Base-by-base conservation (phyloP, 2,329 filamentous ascomycete genomes). In the Fusarium stilboides region DNA sequence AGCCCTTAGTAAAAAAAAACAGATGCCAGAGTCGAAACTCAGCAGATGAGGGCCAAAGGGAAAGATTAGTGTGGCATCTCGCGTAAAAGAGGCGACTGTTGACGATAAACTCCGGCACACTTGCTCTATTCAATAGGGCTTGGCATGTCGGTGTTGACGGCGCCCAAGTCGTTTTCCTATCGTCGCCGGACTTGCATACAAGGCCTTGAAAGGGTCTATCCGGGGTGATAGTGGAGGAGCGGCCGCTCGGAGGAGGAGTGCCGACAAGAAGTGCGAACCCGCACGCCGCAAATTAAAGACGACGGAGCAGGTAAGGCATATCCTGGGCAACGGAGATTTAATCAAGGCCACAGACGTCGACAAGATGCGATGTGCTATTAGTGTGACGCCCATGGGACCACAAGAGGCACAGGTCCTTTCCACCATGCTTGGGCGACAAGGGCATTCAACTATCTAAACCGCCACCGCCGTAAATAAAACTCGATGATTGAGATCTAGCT, bases 261-360 rank as follows among this genome's bases (percentile, higher is more conserved):
- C 49, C 52, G 53, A 37, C 26, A 49, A 45, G 44, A 53, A 55
- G 43, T 22, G 39, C 43, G 47, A 68, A 42, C 46, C 36, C 62
- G 37, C 34, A 54, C 24, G 46, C 43, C 31, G 56, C 19, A 51
- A 54, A 68, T 36, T 62, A 43, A 37, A 51, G 43, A 62, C 43
- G 60, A 39, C 45, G 31, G 36, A 40, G 39, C 28, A 43, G 37
- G 36, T 24, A 42, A 28, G 55, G 50, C 26, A 26, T 36, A 64
- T 44, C 42, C 62, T 33, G 43, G 60, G 40, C 46, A 26, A 47
- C 66, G 66, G 66, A 70, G 49, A 69, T 69, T 69, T 69, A 62
- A 56, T 57, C 37, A 67, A 33, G 49, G 42, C 22, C 49, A 50
- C 50, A 56, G 62, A 62, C 43, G 28, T 63, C 53, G 50, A 60